A percentile compares a stretch with the other conserved stretches of the same genome.
phyloP scores from a whole-genome alignment of 2,329 filamentous ascomycete genomes.

The Zalaria sp. region DNA sequence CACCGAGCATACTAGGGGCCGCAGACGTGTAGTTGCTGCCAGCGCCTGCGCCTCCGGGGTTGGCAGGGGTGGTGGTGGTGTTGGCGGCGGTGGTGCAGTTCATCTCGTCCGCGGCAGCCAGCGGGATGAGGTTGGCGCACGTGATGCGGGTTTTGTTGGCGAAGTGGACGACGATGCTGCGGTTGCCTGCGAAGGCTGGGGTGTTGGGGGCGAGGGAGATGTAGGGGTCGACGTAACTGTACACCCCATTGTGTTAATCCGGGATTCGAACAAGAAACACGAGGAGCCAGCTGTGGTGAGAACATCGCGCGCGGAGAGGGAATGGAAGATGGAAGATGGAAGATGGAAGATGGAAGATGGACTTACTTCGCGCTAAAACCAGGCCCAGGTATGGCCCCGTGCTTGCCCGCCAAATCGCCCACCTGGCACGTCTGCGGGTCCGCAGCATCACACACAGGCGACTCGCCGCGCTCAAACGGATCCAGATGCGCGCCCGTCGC shows the following conservation, averaged over 20 bases:
- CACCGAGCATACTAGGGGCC: too few relatives aligned
- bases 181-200: conserved; percentile 38
- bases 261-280: conserved; percentile 2
- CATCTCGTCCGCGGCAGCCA: background rate
- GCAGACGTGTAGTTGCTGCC: too few relatives aligned
- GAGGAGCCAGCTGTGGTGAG: conserved; percentile 1
- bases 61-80: too few relatives aligned
- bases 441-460: conserved; percentile 42
- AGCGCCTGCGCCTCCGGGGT: too few relatives aligned
- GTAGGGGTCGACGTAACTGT: conserved; percentile 36
- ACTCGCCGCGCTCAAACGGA: conserved; percentile 51
- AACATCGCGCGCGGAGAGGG: background rate
- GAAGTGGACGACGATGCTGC: conserved; percentile 40
- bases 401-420: conserved; percentile 64
- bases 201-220: conserved; percentile 27
- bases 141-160: conserved; percentile 39
- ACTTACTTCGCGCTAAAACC: conserved; percentile 12
- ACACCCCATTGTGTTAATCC: background rate
- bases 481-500: conserved; percentile 55
- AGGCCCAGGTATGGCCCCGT: conserved; percentile 40
- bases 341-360: background rate
- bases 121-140: conserved; percentile 28
- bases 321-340: background rate
- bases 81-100: background rate
- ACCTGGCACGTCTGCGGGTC: conserved; percentile 55